Evolutionary conservation across 306 rosid species (phyloP), one percentile per base, ranked within the genome.

Genomic region (Prunus salicina): DNA sequence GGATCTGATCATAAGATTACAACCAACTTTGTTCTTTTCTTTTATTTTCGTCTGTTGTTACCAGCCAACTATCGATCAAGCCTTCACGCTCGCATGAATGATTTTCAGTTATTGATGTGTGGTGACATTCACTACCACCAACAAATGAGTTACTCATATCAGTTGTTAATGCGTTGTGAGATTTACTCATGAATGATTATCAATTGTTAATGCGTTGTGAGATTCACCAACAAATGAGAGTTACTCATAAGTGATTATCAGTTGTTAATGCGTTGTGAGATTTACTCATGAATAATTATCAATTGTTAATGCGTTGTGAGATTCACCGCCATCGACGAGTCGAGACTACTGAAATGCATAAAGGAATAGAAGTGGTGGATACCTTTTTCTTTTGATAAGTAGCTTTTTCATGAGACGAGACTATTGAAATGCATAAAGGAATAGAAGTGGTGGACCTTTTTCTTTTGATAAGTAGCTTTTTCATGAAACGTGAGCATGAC

Each of bases 401-500:
- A 28, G 52, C 50, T 69, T 82, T 76, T 76, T 46, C 77, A 80
- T 55, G 47, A 76, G 32, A 30, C 27, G 18, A 51, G 18, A 12
- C 65, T 1, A 60, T 60, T 61, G 10, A 61, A 61, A 14, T 61
- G 28, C 19, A 13, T 38, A 7, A 38, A 38, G 8, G 41, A 61
- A 6, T 12, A 2, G 19, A 60, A 25, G 41, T 61, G 38, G 46
- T 61, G 38, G 46, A 30, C 13, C 22, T 8, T 16, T 25, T 30
- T 63, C 12, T 28, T 63, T 18, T 64, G 47, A 19, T 63, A 63
- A 63, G 11, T 30, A 30, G 53, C 51, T 69, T 82, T 76, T 76
- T 47, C 75, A 80, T 55, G 47, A 76, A 64, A 69, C 81, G 84
- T 71, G 79, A 67, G 41, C 57, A 24, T 13, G 89, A 65, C 57